Evolutionary conservation across 139 green algal species (phyloP).

Genomic region (Chlamydomonas asymmetrica): DNA sequence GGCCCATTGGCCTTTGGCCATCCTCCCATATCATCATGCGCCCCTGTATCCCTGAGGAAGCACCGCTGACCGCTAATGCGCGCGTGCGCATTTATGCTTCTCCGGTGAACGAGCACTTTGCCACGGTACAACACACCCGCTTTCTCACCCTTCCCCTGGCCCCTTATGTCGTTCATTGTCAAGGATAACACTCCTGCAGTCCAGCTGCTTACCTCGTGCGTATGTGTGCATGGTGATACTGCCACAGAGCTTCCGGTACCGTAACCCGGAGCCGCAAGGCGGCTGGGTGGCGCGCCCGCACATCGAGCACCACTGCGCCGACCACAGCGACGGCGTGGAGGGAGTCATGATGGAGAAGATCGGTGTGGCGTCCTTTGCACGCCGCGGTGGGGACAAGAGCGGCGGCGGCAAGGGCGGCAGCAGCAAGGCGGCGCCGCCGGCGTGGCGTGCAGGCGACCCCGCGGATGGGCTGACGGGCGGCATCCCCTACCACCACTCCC

Average conservation of each 20-base stretch:
- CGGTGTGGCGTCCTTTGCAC: constrained; percentile 2
- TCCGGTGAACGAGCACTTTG: no score
- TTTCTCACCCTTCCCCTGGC: no score
- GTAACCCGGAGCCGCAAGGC: constrained; percentile 14
- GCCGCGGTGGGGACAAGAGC: constrained; percentile 14
- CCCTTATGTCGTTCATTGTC: no score
- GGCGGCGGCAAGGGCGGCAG: not conserved
- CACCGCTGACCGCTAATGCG: no score
- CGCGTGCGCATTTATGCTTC: no score
- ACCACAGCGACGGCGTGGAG: constrained; percentile 12
- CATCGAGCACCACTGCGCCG: constrained; percentile 44
- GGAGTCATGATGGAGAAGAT: constrained; percentile 28
- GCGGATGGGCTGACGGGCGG: constrained; percentile 32
- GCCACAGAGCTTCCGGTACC: constrained; percentile 17
- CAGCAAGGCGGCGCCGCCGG: not conserved
- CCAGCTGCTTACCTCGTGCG: not conserved
- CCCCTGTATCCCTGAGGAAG: no score
- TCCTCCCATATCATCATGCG: no score
- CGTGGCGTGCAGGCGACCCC: not conserved
- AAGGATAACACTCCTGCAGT: no score
- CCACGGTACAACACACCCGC: no score
- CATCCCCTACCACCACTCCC: constrained; percentile 33
- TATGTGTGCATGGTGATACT: no score
- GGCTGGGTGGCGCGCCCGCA: constrained; percentile 57
- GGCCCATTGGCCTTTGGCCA: no score